phyloP scores from a whole-genome alignment of 441 rosid genomes.

The Pelargonium citronellum region DNA sequence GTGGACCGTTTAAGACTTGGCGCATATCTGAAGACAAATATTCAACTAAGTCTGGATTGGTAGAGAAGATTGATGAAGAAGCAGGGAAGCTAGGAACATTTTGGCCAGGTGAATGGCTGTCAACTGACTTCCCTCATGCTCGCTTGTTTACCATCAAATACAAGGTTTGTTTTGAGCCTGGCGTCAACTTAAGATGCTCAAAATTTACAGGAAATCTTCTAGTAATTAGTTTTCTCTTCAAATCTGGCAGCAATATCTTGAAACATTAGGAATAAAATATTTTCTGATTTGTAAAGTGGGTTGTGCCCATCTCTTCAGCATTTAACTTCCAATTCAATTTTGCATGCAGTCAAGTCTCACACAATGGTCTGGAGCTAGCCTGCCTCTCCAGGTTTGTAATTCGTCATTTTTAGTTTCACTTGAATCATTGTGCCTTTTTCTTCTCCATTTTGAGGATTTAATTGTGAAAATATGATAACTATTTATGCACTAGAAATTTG shows the following conservation, averaged over 20 bases:
- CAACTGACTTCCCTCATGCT: slow-evolving; percentile 75
- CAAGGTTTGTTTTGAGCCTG: slow-evolving; percentile 57
- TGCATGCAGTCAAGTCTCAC: slow-evolving; percentile 81
- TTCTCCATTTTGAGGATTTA: not conserved
- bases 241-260: slow-evolving; percentile 10
- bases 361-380: slow-evolving; percentile 91
- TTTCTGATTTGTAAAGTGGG: slow-evolving; percentile 17
- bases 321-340: slow-evolving; percentile 22
- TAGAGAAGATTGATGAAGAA: slow-evolving; percentile 95
- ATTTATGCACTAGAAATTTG: not conserved
- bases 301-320: slow-evolving; percentile 8
- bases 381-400: slow-evolving; percentile 83
- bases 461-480: not conserved
- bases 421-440: not conserved
- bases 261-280: not conserved
- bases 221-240: slow-evolving; percentile 16
- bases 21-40: slow-evolving; percentile 79
- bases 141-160: slow-evolving; percentile 83
- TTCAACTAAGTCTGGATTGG: slow-evolving; percentile 89
- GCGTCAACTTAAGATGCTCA: slow-evolving; percentile 6
- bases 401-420: not conserved
- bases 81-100: slow-evolving; percentile 94
- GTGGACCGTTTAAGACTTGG: slow-evolving; percentile 97
- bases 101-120: slow-evolving; percentile 99
- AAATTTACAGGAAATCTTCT: not conserved